Evolutionary conservation across 495 filamentous ascomycete species (phyloP), one percentile per base, ranked within the genome.

Genomic region (Oleoguttula mirabilis): DNA sequence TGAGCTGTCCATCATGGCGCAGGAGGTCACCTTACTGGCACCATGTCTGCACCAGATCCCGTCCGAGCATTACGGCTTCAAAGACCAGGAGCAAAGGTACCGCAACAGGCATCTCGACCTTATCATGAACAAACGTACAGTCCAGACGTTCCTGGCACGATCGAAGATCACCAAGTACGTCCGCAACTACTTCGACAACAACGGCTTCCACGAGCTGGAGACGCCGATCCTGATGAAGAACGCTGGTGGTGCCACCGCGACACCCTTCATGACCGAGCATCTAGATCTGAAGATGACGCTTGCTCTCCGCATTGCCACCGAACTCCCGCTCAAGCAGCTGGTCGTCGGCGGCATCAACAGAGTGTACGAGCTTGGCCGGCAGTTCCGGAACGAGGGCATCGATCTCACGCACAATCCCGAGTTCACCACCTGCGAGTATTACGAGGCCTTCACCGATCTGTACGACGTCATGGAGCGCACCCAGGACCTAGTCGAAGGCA

Each of bases 351-450:
- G 90, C 34, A 67, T 95, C 3, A 81, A 94, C 62, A 73, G 79
- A 51, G 88, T 96, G 8, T 96, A 90, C 62, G 90, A 99, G 56
- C 72, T 96, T 38, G 90, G 92, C 15, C 75, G 82, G 2, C 79
- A 84, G 47, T 94, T 96, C 72, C 70, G 90, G 45, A 99, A 96
- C 53, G 90, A 99, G 61, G 87, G 84, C 40, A 83, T 92, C 55
- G 90, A 99, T 65, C 68, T 92, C 39, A 95, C 90, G 11, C 92
- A 99, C 70, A 99, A 99, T 66, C 90, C 90, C 2, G 90, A 99
- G 56, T 99, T 96, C 69, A 96, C 92, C 10, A 88, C 87, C 10
- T 87, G 82, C 56, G 92, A 99, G 62, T 95, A 95, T 68, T 99
- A 99, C 64, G 77, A 77, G 76, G 90, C 90, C 11, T 95, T 88